Base-by-base conservation (phyloP, 169 alveolate species). In the Eimeria zaria region DNA sequence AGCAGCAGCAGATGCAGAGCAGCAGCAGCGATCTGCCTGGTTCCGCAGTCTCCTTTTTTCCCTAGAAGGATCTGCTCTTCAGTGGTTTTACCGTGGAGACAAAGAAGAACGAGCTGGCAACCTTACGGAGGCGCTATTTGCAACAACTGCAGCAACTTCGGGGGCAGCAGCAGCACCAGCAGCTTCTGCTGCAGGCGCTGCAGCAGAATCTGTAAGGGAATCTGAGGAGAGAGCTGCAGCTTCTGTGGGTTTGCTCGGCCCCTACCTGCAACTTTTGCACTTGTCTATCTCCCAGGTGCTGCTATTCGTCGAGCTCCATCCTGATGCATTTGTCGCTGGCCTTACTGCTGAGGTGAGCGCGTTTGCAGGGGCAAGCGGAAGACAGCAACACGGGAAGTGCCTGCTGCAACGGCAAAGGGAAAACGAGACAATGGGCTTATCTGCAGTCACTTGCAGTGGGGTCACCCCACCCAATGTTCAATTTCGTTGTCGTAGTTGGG, bases 261-360 rank as follows among this genome's bases (percentile, higher is more conserved):
- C 83, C 6, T 44, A 36, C 12, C 74, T 83, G 91, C 71, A 58
- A 8, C 64, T 92, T 18, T 22, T 92, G 71, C 96, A 92, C 76
- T 81, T 92, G 74, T 80, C 96, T 27, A 30, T 92, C 64, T 30
- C 71, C 24, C 91, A 92, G 48, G 92, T 92, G 71, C 87, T 92
- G 55, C 87, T 92, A 3, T 92, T 92, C 60, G 55, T 92, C 44
- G 96, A 92, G 36, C 84, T 92, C 27, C 96, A 92, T 46, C 91
- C 96, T 8, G 91, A 83, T 67, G 91, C 96, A 33, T 27, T 80
- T 14, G 92, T 85, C 16, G 36, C 85, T 39, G 74, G 85, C 30
- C 69, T 92, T 44, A 85, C 88, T 55, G 83, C 96, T 24, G 69
- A 76, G 87, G 96, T 80, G 51, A 69, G 95, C 36, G 30, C 48